phyloP scores from a whole-genome alignment of 805 yeast species.

The Kuraishia cidri region DNA sequence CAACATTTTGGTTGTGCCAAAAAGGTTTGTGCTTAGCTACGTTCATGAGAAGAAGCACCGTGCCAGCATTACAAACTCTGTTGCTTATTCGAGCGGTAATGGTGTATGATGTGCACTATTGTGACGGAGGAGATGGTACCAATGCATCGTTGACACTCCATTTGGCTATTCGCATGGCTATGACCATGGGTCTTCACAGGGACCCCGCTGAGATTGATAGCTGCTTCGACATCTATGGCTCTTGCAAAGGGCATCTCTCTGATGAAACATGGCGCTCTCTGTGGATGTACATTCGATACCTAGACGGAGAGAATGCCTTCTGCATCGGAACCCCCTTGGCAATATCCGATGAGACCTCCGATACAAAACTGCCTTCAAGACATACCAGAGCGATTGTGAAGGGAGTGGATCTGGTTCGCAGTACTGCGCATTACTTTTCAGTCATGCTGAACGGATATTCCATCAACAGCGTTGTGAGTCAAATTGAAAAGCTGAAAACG shows the following conservation, averaged over 20 bases:
- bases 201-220: neutral
- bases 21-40: neutral
- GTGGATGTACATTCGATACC: conserved; percentile 1
- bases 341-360: conserved; percentile 1
- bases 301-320: conserved; percentile 1
- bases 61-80: neutral
- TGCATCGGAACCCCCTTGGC: neutral
- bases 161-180: neutral
- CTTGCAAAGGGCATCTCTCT: neutral
- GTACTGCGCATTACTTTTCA: no score
- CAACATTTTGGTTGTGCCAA: neutral
- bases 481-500: no score
- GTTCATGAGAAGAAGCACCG: neutral
- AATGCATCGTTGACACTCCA: neutral
- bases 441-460: no score
- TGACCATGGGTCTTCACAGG: conserved; percentile 1
- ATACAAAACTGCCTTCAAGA: no score
- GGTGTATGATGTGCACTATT: neutral
- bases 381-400: no score
- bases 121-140: conserved; percentile 2
- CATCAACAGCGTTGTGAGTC: no score
- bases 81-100: neutral
- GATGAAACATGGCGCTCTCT: neutral
- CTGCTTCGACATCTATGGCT: neutral
- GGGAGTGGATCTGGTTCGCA: no score